Conservation (phyloP, 768 basidiomycete species). For the Rhodotorula graminis region DNA sequence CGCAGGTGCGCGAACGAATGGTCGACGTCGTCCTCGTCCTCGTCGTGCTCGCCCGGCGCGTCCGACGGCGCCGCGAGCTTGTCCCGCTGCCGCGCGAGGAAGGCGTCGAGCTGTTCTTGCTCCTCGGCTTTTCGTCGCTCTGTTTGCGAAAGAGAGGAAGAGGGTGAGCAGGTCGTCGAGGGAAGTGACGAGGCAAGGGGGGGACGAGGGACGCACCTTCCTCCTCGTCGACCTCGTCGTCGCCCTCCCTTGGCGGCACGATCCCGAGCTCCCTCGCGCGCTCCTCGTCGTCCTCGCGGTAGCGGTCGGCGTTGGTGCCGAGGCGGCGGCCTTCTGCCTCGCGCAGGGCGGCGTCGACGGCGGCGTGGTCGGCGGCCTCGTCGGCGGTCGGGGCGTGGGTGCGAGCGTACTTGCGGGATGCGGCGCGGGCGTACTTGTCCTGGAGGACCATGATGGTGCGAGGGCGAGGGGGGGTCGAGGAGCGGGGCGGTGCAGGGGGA, state of each 20-base stretch:
- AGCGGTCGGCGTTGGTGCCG: constrained; percentile 24
- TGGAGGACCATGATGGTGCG: constrained; percentile 19
- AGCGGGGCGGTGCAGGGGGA: neutral
- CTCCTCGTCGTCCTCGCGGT: constrained; percentile 15
- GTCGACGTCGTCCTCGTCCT: constrained; percentile 13
- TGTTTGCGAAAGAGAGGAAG: rapidly evolving
- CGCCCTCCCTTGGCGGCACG: neutral
- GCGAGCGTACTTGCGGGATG: constrained; percentile 4
- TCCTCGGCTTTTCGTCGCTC: constrained; percentile 19
- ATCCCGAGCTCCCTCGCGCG: neutral
- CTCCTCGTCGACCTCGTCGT: constrained; percentile 11
- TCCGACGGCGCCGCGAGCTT: neutral
- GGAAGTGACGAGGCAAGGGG: too few relatives aligned
- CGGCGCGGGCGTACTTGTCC: constrained; percentile 10
- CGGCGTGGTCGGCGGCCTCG: neutral
- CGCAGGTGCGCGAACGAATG: constrained; percentile 29
- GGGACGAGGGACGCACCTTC: constrained; percentile 1
- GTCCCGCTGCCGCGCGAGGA: constrained; percentile 8
- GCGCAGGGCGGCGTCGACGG: constrained; percentile 1
- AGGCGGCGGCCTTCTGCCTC: constrained; percentile 4
- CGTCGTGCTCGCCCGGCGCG: neutral
- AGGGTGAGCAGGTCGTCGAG: neutral
- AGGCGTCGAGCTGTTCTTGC: constrained; percentile 6
- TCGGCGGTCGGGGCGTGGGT: constrained; percentile 7
- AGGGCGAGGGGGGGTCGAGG: too few relatives aligned